Evolutionary conservation across 2,329 filamentous ascomycete species (phyloP).

Genomic region (Achaetomium macrosporum): DNA sequence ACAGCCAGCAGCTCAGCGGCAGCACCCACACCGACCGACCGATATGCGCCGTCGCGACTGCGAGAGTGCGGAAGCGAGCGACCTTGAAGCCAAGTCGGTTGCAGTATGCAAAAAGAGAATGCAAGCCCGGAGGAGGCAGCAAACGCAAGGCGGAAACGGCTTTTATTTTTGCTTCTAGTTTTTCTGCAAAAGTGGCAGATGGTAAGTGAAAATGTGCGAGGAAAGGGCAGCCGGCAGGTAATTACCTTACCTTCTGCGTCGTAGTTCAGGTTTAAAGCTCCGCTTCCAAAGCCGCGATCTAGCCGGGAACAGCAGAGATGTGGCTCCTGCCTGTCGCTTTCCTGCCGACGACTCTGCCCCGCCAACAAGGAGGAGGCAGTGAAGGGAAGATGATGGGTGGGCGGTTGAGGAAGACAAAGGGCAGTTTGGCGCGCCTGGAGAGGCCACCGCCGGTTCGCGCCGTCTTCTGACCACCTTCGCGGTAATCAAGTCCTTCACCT

Average conservation of each 20-base stretch:
- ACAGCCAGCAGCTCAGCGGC: too few relatives aligned
- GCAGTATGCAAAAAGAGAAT: too few relatives aligned
- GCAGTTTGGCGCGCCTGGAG: too few relatives aligned
- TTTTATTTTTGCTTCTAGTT: conserved; percentile 15
- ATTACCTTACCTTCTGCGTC: background rate
- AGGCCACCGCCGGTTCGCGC: too few relatives aligned
- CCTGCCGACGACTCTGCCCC: conserved; percentile 3
- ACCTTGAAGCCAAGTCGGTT: background rate
- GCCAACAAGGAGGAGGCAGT: background rate
- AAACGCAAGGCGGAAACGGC: background rate
- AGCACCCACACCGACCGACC: too few relatives aligned
- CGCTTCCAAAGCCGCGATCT: background rate
- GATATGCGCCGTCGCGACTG: too few relatives aligned
- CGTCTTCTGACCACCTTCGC: too few relatives aligned
- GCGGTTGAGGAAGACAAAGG: background rate
- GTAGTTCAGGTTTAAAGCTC: background rate
- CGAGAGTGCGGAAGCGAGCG: too few relatives aligned
- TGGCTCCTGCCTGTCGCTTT: background rate
- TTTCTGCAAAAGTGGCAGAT: background rate
- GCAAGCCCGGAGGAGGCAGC: too few relatives aligned
- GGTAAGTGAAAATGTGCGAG: background rate
- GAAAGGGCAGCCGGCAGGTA: conserved; percentile 3
- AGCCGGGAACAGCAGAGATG: background rate
- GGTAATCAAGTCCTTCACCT: too few relatives aligned
- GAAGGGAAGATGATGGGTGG: too few relatives aligned